Evolutionary conservation across 257 asterid species (phyloP), one percentile per base, ranked within the genome.

Genomic region (Prunella vulgaris): DNA sequence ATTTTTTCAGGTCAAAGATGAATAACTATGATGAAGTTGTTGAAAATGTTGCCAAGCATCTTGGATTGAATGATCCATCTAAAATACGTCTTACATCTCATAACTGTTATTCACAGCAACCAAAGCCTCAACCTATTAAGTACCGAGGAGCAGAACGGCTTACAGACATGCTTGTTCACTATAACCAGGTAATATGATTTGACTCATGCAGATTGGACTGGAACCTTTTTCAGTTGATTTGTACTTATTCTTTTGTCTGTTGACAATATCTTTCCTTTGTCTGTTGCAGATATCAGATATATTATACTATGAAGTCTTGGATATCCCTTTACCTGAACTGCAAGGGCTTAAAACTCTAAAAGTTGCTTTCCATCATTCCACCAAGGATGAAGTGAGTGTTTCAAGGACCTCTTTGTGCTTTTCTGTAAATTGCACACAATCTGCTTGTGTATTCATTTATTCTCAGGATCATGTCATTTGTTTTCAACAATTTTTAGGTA

Each of bases 301-400:
- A 78, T 77, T 92, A 74, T 92, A 90, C 80, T 92, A 92, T 80
- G 98, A 92, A 81, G 97, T 88, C 72, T 77, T 92, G 76, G 98
- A 92, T 70, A 92, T 92, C 52, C 98, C 98, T 79, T 73, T 92
- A 64, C 98, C 98, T 14, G 97, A 92, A 79, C 77, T 92, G 83
- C 98, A 92, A 82, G 80, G 96, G 65, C 84, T 92, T 72, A 92
- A 92, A 82, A 86, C 98, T 52, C 84, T 92, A 56, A 92, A 88
- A 88, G 95, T 92, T 80, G 93, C 93, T 68, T 92, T 89, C 73
- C 92, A 89, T 79, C 86, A 84, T 76, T 86, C 96, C 65, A 84
- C 94, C 69, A 87, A 87, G 71, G 98, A 92, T 72, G 95, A 87
- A 77, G 98, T 91, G 80, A 78, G 87, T 85, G 33, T 70, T 52